Evolutionary conservation across 306 rosid species (phyloP), one percentile per base, ranked within the genome.

Genomic region (Rosa lucieae): DNA sequence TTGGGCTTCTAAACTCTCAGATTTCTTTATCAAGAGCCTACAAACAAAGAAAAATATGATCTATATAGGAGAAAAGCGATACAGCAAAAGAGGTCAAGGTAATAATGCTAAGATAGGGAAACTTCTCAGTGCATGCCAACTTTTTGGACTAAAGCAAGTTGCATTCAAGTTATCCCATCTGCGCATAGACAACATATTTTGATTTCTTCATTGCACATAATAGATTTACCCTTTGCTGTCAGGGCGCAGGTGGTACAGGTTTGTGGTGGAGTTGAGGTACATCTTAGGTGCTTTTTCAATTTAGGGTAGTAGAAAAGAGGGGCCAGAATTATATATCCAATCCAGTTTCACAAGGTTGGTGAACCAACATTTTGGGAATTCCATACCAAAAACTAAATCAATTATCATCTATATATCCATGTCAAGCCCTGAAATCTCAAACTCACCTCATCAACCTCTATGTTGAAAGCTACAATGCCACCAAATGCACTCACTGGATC

Each of bases 401-500:
- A 67, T 39, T 23, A 23, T 23, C 26, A 35, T 59, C 20, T 52
- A 48, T 69, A 37, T 52, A 35, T 77, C 63, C 15, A 17, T 7
- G 17, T 43, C 49, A 55, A 62, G 42, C 29, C 20, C 74, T 20
- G 23, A 32, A 69, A 71, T 39, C 49, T 70, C 62, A 44, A 72
- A 74, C 85, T 79, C 58, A 95, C 99, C 98, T 90, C 99, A 51
- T 95, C 99, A 77, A 95, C 86, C 85, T 91, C 94, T 59, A 85
- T 69, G 51, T 95, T 95, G 88, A 95, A 92, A 72, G 98, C 97
- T 9, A 95, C 97, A 79, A 92, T 95, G 67, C 99, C 99, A 67
- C 99, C 99, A 63, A 95, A 94, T 76, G 98, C 99, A 81, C 99
- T 95, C 81, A 95, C 96, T 9, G 99, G 98, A 84, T 92, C 99